Base-by-base conservation (phyloP, 2,329 filamentous ascomycete species). In the Clarireedia monteithiana region DNA sequence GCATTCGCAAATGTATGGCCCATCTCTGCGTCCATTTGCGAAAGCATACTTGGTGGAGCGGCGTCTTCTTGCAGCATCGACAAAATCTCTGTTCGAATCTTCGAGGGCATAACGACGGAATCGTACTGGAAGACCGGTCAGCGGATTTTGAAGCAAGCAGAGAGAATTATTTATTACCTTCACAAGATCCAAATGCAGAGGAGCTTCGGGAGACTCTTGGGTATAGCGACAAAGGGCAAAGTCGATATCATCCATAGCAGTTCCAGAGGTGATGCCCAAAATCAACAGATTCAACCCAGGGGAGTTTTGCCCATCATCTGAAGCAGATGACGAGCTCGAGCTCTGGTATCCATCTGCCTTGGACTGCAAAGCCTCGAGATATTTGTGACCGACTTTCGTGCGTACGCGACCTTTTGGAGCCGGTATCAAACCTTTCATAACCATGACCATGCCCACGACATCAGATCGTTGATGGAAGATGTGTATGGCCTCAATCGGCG, bases 221-320 rank as follows among this genome's bases (percentile, higher is more conserved):
- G 65, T 69, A 55, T 66, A 68, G 23, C 65, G 65, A 55, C 66
- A 68, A 5, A 69, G 57, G 2, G 66, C 66, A 57, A 67, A 68
- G 48, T 69, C 67, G 54, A 69, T 68, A 42, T 68, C 67, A 50
- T 67, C 62, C 66, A 69, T 69, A 23, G 66, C 63, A 27, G 66
- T 67, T 2, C 67, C 67, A 50, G 62, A 65, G 6, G 65, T 68
- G 10, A 69, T 57, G 5, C 67, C 67, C 9, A 69, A 60, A 34
- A 69, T 62, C 56, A 66, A 51, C n/a, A 69, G 52, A 57, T 63
- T 59, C 58, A 69, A 51, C 1, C 64, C 64, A 9, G 60, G 59
- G 7, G 59, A 49, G 17, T 62, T 62, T 7, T 60, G 42, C n/a
- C 58, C 48, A 46, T 45, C 53, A 6, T 62, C 56, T n/a, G 63